Percentiles rank a stretch among this genome's conserved stretches.
Conservation (phyloP, 2,329 filamentous ascomycete genomes). For the Monilinia polystroma region DNA sequence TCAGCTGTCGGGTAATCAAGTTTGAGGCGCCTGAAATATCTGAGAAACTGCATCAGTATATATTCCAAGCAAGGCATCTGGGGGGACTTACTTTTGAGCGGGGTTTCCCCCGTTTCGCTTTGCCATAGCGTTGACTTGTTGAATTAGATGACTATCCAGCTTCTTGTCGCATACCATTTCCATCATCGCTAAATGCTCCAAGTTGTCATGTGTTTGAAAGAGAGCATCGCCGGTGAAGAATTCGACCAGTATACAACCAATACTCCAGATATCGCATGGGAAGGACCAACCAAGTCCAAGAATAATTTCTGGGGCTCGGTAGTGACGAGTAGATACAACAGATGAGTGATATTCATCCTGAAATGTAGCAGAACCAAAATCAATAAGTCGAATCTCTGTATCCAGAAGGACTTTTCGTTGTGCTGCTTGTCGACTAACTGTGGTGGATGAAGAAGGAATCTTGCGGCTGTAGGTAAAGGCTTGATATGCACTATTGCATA, state of each 20-base stretch:
- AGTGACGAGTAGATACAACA: conserved; percentile 68
- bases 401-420: conserved; percentile 65
- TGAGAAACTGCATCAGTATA: conserved; percentile 43
- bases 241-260: conserved; percentile 69
- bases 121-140: conserved; percentile 56
- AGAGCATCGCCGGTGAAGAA: conserved; percentile 70
- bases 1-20: conserved; percentile 65
- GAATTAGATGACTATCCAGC: conserved; percentile 59
- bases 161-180: conserved; percentile 61
- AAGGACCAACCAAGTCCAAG: conserved; percentile 69
- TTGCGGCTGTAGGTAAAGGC: conserved; percentile 70
- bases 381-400: conserved; percentile 68
- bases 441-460: conserved; percentile 65
- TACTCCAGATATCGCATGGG: conserved; percentile 73
- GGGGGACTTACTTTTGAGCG: conserved; percentile 61
- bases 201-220: conserved; percentile 71
- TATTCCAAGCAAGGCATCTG: neutral
- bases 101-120: conserved; percentile 58
- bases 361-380: conserved; percentile 71
- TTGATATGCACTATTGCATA: conserved; percentile 64
- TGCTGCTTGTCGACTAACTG: conserved; percentile 58
- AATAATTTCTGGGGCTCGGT: conserved; percentile 69
- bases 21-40: conserved; percentile 65
- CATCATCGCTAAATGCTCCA: conserved; percentile 76
- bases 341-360: conserved; percentile 72